Base-by-base conservation (phyloP, 73 alveolate genomes). In the Paramecium primaurelia region DNA sequence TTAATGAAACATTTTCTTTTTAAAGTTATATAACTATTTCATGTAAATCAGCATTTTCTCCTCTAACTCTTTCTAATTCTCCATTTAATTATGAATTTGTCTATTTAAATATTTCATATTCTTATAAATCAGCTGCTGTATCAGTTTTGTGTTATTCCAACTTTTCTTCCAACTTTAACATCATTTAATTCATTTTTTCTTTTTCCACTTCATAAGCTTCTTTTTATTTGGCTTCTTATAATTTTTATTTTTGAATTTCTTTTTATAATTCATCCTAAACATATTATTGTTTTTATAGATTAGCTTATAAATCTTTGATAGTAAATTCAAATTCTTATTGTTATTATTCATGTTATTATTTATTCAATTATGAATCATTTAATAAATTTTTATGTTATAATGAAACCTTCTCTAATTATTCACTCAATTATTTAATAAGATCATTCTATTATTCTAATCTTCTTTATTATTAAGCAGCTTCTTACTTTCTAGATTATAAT, bases 21-120 rank as follows among this genome's bases (percentile, higher is more conserved):
- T 80, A 80, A 40, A 80, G 58, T 14, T 28, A 26, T 42, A 80
- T 80, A 26, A 80, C 58, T 12, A 80, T 80, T 45, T 80, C 91
- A 80, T 80, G 91, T 26, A 80, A 80, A 80, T 80, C 91, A 4
- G 91, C 71, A 49, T 80, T 80, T 80, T 80, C 91, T 45, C 91
- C 91, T 47, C 91, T 44, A 8, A 80, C 11, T 25, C 91, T 80
- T 25, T 80, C 91, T 12, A 80, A 44, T 49, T 80, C 91, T 12
- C 36, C 38, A 25, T 14, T 80, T 25, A 80, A 47, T 45, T 40
- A 45, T 45, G 25, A 40, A 44, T 38, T 36, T 11, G 47, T 45
- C 36, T 80, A n/a, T 80, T 80, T 80, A 10, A 80, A 36, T 47
- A 32, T 18, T 45, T 80, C 91, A 44, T 42, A 25, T 32, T 42